A percentile compares a stretch with the other conserved stretches of the same genome.
These are phyloP conservation scores for Suaeda aralocaspica DNA, from an alignment of 148 eudicot genomes.

Conservation along the genomic window DNA sequence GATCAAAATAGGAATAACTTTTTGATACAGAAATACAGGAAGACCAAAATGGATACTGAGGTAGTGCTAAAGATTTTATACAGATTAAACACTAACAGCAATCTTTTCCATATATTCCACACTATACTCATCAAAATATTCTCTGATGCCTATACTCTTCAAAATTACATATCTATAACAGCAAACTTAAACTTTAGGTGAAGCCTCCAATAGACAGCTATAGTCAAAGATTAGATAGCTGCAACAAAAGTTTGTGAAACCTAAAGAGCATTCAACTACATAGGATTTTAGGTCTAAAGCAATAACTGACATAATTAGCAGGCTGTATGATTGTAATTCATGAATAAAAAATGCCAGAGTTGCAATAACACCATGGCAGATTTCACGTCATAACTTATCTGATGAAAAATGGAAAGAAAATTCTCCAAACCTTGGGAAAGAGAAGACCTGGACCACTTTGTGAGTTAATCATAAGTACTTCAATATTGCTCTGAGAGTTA, in stretches of 20 bases:
- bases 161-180: not conserved
- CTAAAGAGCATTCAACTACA: not conserved
- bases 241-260: not conserved
- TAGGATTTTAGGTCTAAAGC: not conserved
- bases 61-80: not conserved
- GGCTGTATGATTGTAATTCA: not conserved
- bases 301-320: not conserved
- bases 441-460: constrained; percentile 64
- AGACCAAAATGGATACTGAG: too few relatives aligned
- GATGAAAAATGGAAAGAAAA: not conserved
- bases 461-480: constrained; percentile 64
- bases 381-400: not conserved
- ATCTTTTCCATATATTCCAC: not conserved
- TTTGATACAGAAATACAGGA: too few relatives aligned
- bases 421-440: constrained; percentile 50
- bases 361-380: not conserved
- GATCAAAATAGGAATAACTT: too few relatives aligned
- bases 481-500: constrained; percentile 31
- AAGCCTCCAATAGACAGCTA: not conserved
- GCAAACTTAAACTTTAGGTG: not conserved
- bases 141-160: not conserved
- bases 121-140: not conserved
- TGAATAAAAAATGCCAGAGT: not conserved
- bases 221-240: not conserved
- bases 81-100: not conserved